These are phyloP conservation scores for Corylus avellana DNA, from an alignment of 306 rosid species.

Conservation along the genomic window DNA sequence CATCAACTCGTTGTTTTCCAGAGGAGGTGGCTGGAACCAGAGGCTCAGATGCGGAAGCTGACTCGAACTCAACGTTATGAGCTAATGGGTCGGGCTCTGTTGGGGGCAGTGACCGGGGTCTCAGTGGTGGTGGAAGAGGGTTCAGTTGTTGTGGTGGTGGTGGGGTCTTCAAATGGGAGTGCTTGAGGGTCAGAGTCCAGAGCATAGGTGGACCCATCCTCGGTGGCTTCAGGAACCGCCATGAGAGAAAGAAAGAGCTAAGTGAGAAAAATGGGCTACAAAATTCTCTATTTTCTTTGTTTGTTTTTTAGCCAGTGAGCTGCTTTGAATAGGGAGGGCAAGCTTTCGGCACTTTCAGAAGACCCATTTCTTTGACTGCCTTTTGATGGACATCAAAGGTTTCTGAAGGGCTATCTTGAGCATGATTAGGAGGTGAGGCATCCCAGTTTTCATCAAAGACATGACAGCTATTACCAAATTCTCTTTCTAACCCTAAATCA, in stretches of 20 bases:
- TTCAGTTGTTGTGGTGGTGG: neutral
- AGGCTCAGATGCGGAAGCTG: slow-evolving; percentile 24
- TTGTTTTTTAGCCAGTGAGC: no score
- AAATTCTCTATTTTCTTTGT: neutral
- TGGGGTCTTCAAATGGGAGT: neutral
- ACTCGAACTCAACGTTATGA: slow-evolving; percentile 25
- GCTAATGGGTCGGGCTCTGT: neutral
- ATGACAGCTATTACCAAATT: neutral
- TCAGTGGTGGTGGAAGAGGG: neutral
- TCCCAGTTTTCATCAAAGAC: slow-evolving; percentile 10
- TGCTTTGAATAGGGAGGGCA: neutral
- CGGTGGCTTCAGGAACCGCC: slow-evolving; percentile 47
- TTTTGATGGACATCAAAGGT: neutral
- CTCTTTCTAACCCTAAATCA: neutral
- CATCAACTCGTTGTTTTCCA: slow-evolving; percentile 29
- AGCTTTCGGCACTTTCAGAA: slow-evolving; percentile 1
- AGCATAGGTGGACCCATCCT: slow-evolving; percentile 41
- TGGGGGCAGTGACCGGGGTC: slow-evolving; percentile 8
- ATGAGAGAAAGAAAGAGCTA: slow-evolving; percentile 11
- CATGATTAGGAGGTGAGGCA: neutral
- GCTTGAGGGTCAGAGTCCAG: slow-evolving; percentile 22
- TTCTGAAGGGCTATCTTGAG: neutral
- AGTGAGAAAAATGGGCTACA: neutral
- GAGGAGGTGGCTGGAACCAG: slow-evolving; percentile 1
- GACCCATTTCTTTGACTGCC: slow-evolving; percentile 14